A percentile compares a stretch with the other conserved stretches of the same genome.
Conservation (phyloP, 371 early-diverging fungal genomes). For the Mucor lusitanicus region DNA sequence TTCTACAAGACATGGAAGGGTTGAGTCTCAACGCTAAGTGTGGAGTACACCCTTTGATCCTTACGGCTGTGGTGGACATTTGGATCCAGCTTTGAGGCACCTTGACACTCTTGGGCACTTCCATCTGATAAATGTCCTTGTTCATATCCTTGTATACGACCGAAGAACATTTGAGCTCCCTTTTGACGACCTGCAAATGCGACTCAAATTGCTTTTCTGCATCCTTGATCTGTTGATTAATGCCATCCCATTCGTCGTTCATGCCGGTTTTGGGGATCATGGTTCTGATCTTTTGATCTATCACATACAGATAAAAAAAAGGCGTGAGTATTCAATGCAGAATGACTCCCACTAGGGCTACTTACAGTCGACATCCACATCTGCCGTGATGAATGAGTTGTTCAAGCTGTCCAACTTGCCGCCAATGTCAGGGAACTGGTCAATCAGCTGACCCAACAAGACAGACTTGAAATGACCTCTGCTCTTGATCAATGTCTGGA, state of each 20-base stretch:
- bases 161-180: conserved; percentile 56
- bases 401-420: conserved; percentile 62
- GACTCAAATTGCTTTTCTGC: conserved; percentile 68
- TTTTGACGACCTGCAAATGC: conserved; percentile 66
- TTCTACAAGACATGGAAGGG: conserved; percentile 39
- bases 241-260: conserved; percentile 77
- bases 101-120: conserved; percentile 77
- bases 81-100: conserved; percentile 84
- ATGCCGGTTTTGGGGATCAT: conserved; percentile 76
- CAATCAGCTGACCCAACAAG: conserved; percentile 43
- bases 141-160: conserved; percentile 88
- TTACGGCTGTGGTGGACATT: conserved; percentile 78
- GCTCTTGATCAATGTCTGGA: conserved; percentile 34
- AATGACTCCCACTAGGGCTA: not conserved
- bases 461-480: conserved; percentile 45
- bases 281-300: conserved; percentile 48
- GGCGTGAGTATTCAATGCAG: not conserved
- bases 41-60: not conserved
- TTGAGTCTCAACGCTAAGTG: not conserved
- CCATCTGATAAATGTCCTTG: conserved; percentile 95
- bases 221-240: conserved; percentile 51
- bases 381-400: conserved; percentile 77
- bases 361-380: conserved; percentile 63
- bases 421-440: conserved; percentile 55
- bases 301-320: not conserved